Evolutionary conservation across 1,284 basidiomycete genomes (phyloP), one percentile per base, ranked within the genome.

Genomic region (Rhodofomes roseus): DNA sequence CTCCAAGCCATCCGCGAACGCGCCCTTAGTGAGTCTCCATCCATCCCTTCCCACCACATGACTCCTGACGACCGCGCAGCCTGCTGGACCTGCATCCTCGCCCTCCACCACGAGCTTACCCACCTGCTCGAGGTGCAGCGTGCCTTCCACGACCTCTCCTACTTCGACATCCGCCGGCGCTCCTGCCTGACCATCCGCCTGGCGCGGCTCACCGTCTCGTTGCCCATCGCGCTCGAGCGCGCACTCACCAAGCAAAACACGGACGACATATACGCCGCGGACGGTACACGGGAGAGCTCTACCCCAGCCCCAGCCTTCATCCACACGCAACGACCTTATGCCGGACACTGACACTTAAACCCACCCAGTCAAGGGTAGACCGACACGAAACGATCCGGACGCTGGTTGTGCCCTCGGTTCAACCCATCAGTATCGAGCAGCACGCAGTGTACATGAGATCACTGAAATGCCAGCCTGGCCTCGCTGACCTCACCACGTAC

Each of bases 111-210:
- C 40, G 87, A 93, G 67, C 81, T 93, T 60, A 78, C 82, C 14
- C 83, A 87, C 29, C 81, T 93, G 8, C 82, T 93, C 64, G 92
- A 93, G 69, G 82, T 93, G 14, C 91, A 93, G 67, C 84, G 87
- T 64, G 83, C 84, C 4, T 86, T 95, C 62, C 83, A 87, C 36
- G 81, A 85, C 59, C 81, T 94, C 39, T 84, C 89, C 9, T 93
- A 92, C 69, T 84, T 93, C 65, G 89, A 93, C 71, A 76, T 95
- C 61, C 78, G 86, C 51, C 87, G 89, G n/a, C 85, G 92, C 14
- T 85, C 87, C 1, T 81, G 90, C 5, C 77, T 94, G 27, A 89
- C 89, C 16, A 82, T 93, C 36, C 87, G 90, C 64, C 81, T 95
- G 54, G 89, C 88, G 1, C 81, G 92, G n/a, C 87, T 93, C 66